A percentile compares a stretch with the other conserved stretches of the same genome.
Conservation (phyloP, 2,329 filamentous ascomycete genomes). For the Metarhizium album region DNA sequence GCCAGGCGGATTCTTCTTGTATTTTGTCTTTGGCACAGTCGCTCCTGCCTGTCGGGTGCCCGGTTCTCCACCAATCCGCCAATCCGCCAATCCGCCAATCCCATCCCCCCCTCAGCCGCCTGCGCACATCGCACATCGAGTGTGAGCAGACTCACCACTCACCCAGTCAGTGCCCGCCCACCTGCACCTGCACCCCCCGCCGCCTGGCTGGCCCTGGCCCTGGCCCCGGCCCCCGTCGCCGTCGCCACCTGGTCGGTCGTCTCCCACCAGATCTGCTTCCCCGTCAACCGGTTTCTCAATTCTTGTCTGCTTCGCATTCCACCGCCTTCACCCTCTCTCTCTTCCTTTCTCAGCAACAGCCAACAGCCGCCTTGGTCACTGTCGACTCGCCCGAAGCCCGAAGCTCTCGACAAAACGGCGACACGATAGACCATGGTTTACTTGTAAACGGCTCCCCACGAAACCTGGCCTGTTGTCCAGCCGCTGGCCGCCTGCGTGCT, state of each 20-base stretch:
- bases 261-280: constrained; percentile 4
- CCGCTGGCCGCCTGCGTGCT: constrained; percentile 10
- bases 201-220: not conserved
- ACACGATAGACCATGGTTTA: constrained; percentile 5
- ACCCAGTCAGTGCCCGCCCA: not conserved
- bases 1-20: too few species aligned
- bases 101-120: constrained; percentile 1
- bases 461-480: constrained; percentile 2
- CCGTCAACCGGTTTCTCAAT: constrained; percentile 1
- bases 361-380: not conserved
- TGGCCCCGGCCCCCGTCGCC: not conserved
- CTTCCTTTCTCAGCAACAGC: not conserved
- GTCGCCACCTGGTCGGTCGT: not conserved
- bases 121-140: not conserved
- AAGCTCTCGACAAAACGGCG: not conserved
- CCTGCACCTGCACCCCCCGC: not conserved
- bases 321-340: not conserved
- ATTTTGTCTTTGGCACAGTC: not conserved
- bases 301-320: not conserved
- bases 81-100: too few species aligned
- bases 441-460: constrained; percentile 4
- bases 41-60: not conserved
- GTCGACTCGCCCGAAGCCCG: not conserved
- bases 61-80: not conserved
- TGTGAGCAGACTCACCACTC: not conserved